phyloP scores from a whole-genome alignment of 805 yeast genomes.

The Brettanomyces sp. region DNA sequence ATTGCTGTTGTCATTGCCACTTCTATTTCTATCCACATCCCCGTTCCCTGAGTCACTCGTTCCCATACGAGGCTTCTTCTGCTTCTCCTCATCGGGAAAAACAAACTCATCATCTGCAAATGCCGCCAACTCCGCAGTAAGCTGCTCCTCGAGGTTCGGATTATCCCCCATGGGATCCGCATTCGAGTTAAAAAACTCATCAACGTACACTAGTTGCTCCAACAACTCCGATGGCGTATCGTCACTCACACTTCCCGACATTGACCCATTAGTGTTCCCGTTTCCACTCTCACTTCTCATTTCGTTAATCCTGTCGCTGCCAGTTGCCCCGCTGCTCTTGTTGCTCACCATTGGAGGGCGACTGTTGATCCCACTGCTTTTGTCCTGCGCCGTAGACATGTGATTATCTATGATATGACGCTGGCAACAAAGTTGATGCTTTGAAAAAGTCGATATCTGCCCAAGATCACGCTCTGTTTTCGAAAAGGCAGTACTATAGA shows the following conservation, averaged over 20 bases:
- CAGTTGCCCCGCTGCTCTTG: no score
- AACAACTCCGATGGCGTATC: slow-evolving; percentile 39
- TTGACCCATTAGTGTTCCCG: no score
- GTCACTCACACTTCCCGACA: slow-evolving; percentile 7
- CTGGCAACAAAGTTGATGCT: no score
- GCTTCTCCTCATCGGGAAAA: slow-evolving; percentile 76
- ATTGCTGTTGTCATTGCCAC: neutral
- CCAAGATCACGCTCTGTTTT: no score
- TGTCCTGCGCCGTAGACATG: no score
- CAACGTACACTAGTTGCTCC: slow-evolving; percentile 75
- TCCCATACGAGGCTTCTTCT: slow-evolving; percentile 21
- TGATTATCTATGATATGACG: no score
- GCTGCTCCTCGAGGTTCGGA: slow-evolving; percentile 40
- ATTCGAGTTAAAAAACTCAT: slow-evolving; percentile 55
- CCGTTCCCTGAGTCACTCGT: neutral
- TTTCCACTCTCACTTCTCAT: no score
- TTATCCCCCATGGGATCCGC: slow-evolving; percentile 23
- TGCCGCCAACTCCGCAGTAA: slow-evolving; percentile 63
- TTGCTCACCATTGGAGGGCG: no score
- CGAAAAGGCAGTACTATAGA: no score
- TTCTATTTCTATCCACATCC: neutral
- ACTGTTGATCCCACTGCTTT: no score
- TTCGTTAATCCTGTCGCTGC: no score
- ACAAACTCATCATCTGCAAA: slow-evolving; percentile 76
- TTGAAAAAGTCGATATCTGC: no score